phyloP scores from a whole-genome alignment of 73 alveolate species.

The Diophrys appendiculata region DNA sequence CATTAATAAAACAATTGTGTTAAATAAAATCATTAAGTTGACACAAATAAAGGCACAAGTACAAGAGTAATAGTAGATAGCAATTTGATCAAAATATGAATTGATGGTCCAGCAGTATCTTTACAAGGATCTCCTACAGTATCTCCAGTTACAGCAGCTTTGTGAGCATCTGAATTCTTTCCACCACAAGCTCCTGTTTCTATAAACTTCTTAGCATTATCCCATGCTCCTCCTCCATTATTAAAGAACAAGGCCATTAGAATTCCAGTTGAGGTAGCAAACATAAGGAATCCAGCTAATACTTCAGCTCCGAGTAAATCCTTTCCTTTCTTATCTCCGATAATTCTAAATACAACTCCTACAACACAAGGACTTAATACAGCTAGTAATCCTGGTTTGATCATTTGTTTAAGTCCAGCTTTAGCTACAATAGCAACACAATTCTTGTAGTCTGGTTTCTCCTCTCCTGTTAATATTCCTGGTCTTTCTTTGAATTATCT shows the following conservation, averaged over 20 bases:
- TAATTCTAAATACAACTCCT: conserved; percentile 65
- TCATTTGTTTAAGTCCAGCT: conserved; percentile 85
- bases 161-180: conserved; percentile 91
- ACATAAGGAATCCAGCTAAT: conserved; percentile 85
- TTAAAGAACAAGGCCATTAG: conserved; percentile 86
- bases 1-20: background rate
- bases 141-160: conserved; percentile 93
- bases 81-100: conserved; percentile 80
- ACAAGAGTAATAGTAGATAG: conserved; percentile 89
- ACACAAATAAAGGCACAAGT: conserved; percentile 77
- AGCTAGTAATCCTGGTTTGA: conserved; percentile 76
- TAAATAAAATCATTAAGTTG: background rate
- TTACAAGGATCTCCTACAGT: conserved; percentile 96
- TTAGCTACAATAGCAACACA: conserved; percentile 73
- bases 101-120: conserved; percentile 93
- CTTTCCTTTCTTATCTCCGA: conserved; percentile 47
- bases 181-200: conserved; percentile 92
- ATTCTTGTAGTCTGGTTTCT: conserved; percentile 71
- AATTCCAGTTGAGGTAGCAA: conserved; percentile 89
- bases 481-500: conserved; percentile 79
- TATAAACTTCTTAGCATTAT: conserved; percentile 87
- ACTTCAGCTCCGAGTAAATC: conserved; percentile 77
- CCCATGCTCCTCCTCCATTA: conserved; percentile 98
- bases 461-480: conserved; percentile 71
- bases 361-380: conserved; percentile 71